These are phyloP conservation scores for Paramecium tetraurelia DNA, from an alignment of 73 alveolate genomes.

Conservation along the genomic window DNA sequence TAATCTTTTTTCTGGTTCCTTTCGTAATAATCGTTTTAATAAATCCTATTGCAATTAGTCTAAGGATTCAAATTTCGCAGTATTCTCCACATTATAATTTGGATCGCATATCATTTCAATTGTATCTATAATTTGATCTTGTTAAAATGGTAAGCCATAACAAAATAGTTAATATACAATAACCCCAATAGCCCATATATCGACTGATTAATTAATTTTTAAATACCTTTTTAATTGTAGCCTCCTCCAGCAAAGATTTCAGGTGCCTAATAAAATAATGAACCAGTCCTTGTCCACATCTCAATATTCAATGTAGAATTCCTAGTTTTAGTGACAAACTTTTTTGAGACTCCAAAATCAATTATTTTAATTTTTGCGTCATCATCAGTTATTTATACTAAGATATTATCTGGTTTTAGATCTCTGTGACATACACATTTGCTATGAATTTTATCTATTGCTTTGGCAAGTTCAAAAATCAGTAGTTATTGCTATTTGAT, in stretches of 20 bases:
- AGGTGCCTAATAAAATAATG: slow-evolving; percentile 28
- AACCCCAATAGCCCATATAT: slow-evolving; percentile 36
- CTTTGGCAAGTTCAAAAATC: neutral
- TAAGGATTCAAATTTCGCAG: neutral
- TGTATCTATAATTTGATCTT: neutral
- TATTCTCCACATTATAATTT: neutral
- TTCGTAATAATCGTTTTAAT: neutral
- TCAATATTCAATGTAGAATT: neutral
- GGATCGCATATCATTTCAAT: slow-evolving; percentile 38
- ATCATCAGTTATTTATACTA: neutral
- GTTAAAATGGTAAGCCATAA: slow-evolving; percentile 2
- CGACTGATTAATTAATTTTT: neutral
- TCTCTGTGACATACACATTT: slow-evolving; percentile 71
- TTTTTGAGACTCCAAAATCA: slow-evolving; percentile 41
- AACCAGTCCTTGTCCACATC: slow-evolving; percentile 47
- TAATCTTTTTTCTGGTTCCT: slow-evolving; percentile 38
- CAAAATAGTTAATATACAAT: neutral
- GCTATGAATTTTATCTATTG: slow-evolving; percentile 61
- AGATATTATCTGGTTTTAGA: slow-evolving; percentile 68
- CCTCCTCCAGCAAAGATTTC: slow-evolving; percentile 36
- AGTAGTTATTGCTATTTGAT: neutral
- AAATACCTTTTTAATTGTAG: neutral
- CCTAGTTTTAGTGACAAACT: neutral
- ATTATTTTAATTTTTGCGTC: neutral
- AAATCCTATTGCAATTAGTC: neutral